These are phyloP conservation scores for Saccharomyces cerevisiae DNA, from an alignment of 805 yeast species.

Conservation along the genomic window DNA sequence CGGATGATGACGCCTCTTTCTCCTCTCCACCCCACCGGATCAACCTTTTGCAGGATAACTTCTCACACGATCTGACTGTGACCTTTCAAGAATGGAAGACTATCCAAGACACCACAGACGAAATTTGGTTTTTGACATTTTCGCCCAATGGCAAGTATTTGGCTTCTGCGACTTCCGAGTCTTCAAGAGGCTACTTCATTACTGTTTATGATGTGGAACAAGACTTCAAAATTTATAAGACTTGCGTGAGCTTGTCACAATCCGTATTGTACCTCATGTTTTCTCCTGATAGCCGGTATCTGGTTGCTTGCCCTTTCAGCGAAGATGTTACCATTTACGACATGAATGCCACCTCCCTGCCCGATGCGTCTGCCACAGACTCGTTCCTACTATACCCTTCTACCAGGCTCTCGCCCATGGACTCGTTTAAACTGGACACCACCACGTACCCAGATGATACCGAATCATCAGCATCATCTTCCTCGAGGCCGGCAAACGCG, in stretches of 20 bases:
- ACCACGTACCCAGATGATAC: not conserved
- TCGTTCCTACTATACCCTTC: not conserved
- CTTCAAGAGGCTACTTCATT: constrained; percentile 40
- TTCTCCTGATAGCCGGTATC: constrained; percentile 60
- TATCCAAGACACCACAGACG: constrained; percentile 47
- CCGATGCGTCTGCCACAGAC: not conserved
- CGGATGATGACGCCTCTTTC: constrained; percentile 4
- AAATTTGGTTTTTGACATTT: constrained; percentile 78
- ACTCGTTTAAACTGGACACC: not conserved
- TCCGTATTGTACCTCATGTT: constrained; percentile 62
- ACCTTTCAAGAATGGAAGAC: constrained; percentile 11
- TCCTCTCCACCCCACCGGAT: not conserved
- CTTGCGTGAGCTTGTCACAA: constrained; percentile 39
- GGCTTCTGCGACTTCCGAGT: constrained; percentile 66
- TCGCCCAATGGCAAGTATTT: constrained; percentile 68
- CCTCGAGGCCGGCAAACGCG: not conserved
- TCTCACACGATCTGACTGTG: constrained; percentile 4
- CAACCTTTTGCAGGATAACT: constrained; percentile 17
- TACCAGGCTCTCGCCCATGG: not conserved
- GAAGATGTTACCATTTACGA: constrained; percentile 65
- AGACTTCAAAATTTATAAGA: constrained; percentile 33
- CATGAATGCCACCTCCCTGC: constrained; percentile 30
- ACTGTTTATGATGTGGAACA: constrained; percentile 57
- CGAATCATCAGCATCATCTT: not conserved
- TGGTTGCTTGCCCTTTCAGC: constrained; percentile 69